Percentiles rank a stretch among this genome's conserved stretches.
phyloP scores from a whole-genome alignment of 495 filamentous ascomycete genomes.

The Xylaria scruposa region DNA sequence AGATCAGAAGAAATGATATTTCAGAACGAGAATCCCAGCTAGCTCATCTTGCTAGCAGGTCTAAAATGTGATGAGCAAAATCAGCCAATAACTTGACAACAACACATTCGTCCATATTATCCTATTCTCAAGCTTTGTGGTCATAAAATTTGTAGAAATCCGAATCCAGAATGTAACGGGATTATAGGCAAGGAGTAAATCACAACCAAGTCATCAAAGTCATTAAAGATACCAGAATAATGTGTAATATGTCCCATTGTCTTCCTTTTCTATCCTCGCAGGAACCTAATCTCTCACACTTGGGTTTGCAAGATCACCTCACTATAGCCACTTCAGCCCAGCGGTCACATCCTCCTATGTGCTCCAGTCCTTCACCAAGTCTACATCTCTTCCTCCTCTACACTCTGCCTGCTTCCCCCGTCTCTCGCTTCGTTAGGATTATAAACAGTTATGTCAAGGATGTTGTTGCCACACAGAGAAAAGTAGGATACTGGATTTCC shows the following conservation, averaged over 20 bases:
- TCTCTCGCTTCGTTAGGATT: conserved; percentile 31
- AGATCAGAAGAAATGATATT: conserved; percentile 7
- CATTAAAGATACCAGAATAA: background rate
- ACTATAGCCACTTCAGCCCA: conserved; percentile 34
- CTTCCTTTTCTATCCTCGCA: conserved; percentile 38
- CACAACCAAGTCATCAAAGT: background rate
- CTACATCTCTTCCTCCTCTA: conserved; percentile 21
- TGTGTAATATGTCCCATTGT: conserved; percentile 36
- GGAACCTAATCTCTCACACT: conserved; percentile 31
- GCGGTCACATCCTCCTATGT: conserved; percentile 19
- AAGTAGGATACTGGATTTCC: conserved; percentile 40
- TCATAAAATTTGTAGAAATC: background rate
- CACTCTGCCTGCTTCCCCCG: background rate
- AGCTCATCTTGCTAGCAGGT: background rate
- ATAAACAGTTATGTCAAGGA: conserved; percentile 40
- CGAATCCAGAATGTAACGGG: background rate
- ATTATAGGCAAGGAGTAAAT: background rate
- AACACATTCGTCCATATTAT: background rate
- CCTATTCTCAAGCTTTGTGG: background rate
- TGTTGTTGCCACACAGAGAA: conserved; percentile 36
- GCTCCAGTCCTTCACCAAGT: conserved; percentile 19
- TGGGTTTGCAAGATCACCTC: conserved; percentile 33
- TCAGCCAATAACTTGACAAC: background rate
- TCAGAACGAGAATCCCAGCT: background rate
- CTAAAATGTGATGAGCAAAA: background rate